These are phyloP conservation scores for Moricandia moricandioides DNA, from an alignment of 345 rosid species.

Conservation along the genomic window DNA sequence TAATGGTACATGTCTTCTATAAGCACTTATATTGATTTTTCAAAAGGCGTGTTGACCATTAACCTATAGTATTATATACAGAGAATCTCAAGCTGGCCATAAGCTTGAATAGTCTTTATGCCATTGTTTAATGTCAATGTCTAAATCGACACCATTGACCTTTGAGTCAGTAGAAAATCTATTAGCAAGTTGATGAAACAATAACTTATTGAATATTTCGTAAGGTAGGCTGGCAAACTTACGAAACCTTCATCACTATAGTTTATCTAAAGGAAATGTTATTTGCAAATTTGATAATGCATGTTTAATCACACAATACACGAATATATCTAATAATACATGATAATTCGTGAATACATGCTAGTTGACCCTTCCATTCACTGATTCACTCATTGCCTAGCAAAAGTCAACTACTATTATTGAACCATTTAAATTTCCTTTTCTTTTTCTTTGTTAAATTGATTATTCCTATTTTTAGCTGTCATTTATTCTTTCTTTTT, in stretches of 20 bases:
- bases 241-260: neutral
- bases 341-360: neutral
- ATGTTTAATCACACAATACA: neutral
- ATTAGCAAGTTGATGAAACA: constrained; percentile 9
- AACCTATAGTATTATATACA: neutral
- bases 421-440: neutral
- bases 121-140: constrained; percentile 9
- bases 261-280: neutral
- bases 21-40: neutral
- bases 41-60: neutral
- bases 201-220: neutral
- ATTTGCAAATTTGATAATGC: neutral
- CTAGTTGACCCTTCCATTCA: neutral
- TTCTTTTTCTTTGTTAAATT: neutral
- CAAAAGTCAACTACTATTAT: neutral
- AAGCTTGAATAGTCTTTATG: neutral
- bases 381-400: neutral
- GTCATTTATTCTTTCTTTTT: neutral
- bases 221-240: neutral
- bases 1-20: neutral
- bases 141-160: constrained; percentile 21
- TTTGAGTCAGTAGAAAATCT: neutral
- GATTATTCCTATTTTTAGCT: neutral
- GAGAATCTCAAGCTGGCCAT: constrained; percentile 13
- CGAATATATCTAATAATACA: neutral